Conservation (phyloP, 371 early-diverging fungal genomes). For the Mortierella sp. region DNA sequence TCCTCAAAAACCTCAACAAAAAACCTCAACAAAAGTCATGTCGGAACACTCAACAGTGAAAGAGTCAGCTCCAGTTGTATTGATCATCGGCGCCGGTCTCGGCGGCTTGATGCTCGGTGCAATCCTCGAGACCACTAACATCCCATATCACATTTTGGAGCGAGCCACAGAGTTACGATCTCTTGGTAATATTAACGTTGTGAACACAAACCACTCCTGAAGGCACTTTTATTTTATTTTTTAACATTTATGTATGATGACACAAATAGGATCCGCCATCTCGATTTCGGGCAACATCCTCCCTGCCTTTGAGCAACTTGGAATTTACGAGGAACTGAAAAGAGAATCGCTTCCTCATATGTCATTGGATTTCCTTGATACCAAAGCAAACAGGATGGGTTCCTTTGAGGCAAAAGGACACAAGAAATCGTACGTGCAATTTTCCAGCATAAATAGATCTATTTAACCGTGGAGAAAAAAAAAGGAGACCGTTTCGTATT, state of each 20-base stretch:
- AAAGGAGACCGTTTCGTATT: too few relatives aligned
- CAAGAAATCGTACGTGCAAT: too few relatives aligned
- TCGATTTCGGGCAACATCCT: neutral
- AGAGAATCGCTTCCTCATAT: neutral
- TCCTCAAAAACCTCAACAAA: too few relatives aligned
- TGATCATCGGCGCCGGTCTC: conserved; percentile 14
- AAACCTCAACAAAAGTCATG: too few relatives aligned
- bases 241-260: neutral
- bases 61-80: neutral
- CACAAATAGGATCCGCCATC: neutral
- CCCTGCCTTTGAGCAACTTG: neutral
- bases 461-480: too few relatives aligned
- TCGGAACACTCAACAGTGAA: too few relatives aligned
- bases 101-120: neutral
- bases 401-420: too few relatives aligned
- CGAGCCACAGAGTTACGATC: neutral
- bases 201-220: neutral
- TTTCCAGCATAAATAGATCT: too few relatives aligned
- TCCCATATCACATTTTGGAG: neutral
- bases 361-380: neutral
- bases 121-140: neutral
- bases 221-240: neutral
- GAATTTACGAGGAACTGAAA: neutral
- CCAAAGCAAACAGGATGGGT: neutral
- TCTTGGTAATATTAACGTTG: neutral